Evolutionary conservation across 2,329 filamentous ascomycete genomes (phyloP), one percentile per base, ranked within the genome.

Genomic region (Camillea tinctor): DNA sequence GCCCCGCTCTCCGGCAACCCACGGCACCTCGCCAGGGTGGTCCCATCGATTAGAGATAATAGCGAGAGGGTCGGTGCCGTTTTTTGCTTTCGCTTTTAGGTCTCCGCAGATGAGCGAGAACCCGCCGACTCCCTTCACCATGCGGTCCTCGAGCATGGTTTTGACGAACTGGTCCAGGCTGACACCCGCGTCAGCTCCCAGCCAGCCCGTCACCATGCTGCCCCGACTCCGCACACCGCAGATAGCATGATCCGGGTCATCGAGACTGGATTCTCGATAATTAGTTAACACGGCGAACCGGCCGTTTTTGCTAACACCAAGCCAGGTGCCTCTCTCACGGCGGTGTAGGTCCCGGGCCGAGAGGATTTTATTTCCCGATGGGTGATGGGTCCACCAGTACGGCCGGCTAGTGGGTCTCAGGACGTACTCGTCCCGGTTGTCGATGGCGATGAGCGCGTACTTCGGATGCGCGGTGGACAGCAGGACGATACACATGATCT

Each of bases 391-490:
- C 85, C 86, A 89, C 86, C 86, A 89, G 72, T 87, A 81, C 6
- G 86, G 86, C 60, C 83, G 79, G 56, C 83, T 86, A 1, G 86
- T 89, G 3, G 86, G 86, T 24, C 86, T 81, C 15, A 88, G 79
- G 64, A 89, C 84, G 75, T 84, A 89, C 72, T 89, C 90, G 78
- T 94, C 91, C 68, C 91, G 85, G 74, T 94, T 94, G 76, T 93
- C 86, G 71, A 93, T 80, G 61, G 91, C 77, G 68, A 94, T 89
- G 61, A 93, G 81, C 23, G 88, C 83, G 75, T 93, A 93, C 66
- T 84, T 80, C 9, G 91, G 90, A 71, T 93, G 90, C 52, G 88
- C 83, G 19, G 90, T 93, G 23, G 90, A 91, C 60, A 92, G 79
- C 52, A 93, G 79, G 54, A 87, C 88, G 76, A 93, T 93, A 73